Base-by-base conservation (phyloP, 169 alveolate species). In the Plasmodium billcollinsi region DNA sequence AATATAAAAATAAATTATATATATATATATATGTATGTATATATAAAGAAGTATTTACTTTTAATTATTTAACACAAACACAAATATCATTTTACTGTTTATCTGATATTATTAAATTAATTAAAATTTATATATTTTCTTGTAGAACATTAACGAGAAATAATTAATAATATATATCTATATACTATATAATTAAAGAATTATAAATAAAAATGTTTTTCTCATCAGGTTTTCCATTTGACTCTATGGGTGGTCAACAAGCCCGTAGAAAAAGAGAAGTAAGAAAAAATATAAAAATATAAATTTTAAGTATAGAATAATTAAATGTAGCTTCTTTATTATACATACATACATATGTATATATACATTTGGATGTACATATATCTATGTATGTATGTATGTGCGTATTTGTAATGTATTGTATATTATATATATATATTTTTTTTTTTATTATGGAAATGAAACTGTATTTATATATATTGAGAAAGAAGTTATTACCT, bases 241-340 rank as follows among this genome's bases (percentile, higher is more conserved):
- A 76, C 49, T 76, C 89, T 76, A 76, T 76, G 89, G 89, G 89
- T 15, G 89, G 89, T 33, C 89, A 76, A 63, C 89, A 76, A 52
- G 59, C 89, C 89, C 89, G 89, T 76, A 76, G 89, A 59, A 76
- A 76, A 76, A 76, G 89, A 76, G 89, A 76, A 65, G 89, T 76
- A 63, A 76, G 89, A 21, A 62, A n/a, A 67, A 14, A 29, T n/a
- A 56, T 56, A 29, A 56, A 43, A 18, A 66, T 6, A 18, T 26
- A 6, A 69, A 39, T 6, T 26, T 1, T 5, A 6, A 24, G 29
- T 3, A 7, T 43, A 47, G 62, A 14, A 54, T 69, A 26, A 14
- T 15, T 12, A 4, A 15, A 56, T 56, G 24, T 52, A 12, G 21
- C 29, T 4, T 11, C 18, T 14, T 8, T 29, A 14, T 29, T 29